phyloP scores from a whole-genome alignment of 2,329 filamentous ascomycete genomes.

The Xylaria hypoxylon region DNA sequence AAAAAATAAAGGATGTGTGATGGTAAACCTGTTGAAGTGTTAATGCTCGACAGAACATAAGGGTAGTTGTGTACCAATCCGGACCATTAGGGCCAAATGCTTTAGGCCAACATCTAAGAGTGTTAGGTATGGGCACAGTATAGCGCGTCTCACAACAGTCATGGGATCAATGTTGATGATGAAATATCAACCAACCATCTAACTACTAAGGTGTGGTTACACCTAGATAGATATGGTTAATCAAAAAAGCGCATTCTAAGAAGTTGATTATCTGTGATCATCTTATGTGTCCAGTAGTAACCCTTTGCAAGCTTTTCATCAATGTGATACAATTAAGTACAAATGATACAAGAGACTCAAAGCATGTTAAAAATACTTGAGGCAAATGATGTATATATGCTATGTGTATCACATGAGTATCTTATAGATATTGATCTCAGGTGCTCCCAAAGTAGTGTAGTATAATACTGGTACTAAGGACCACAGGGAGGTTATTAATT shows the following conservation, averaged over 20 bases:
- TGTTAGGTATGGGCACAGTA: conserved; percentile 33
- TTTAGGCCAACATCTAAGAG: conserved; percentile 19
- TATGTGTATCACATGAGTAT: conserved; percentile 4
- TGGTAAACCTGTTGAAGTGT: conserved; percentile 4
- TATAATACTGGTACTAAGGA: not conserved
- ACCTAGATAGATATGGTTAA: conserved; percentile 37
- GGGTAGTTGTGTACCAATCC: conserved; percentile 20
- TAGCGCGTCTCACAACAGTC: conserved; percentile 35
- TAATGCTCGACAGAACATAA: conserved; percentile 24
- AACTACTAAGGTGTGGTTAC: conserved; percentile 17
- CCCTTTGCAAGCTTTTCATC: not conserved
- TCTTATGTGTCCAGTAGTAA: not conserved
- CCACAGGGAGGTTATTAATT: not conserved
- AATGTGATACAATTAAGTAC: conserved; percentile 6
- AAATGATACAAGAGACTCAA: not conserved
- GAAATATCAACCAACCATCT: conserved; percentile 20
- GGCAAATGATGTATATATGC: not conserved
- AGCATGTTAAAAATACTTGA: not conserved
- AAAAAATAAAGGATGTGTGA: not conserved
- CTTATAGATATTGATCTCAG: not conserved
- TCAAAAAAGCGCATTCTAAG: conserved; percentile 19
- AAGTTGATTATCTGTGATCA: conserved; percentile 7
- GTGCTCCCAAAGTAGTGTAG: not conserved
- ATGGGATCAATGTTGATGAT: conserved; percentile 26
- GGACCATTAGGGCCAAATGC: conserved; percentile 23